These are phyloP conservation scores for Trifolium fragiferum DNA, from an alignment of 306 rosid species.

Conservation along the genomic window DNA sequence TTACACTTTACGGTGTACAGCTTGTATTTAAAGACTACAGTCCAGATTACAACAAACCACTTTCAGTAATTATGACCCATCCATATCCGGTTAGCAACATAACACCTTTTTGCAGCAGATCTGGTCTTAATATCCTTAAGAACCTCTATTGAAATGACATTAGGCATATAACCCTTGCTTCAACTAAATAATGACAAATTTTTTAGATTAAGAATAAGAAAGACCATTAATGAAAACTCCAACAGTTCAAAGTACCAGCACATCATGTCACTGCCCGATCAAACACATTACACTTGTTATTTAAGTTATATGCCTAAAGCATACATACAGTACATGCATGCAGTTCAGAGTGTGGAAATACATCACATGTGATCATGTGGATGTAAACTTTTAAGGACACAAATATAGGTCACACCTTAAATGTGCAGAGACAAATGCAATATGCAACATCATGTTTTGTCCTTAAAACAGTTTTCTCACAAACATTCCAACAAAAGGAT, in stretches of 20 bases:
- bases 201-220: background rate
- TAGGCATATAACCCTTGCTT: constrained; percentile 11
- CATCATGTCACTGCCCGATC: constrained; percentile 13
- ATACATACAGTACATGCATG: constrained; percentile 11
- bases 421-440: constrained; percentile 27
- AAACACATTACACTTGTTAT: constrained; percentile 6
- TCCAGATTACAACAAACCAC: too few species aligned
- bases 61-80: too few species aligned
- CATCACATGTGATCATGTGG: constrained; percentile 19
- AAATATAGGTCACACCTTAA: constrained; percentile 8
- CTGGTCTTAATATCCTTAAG: constrained; percentile 8
- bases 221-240: constrained; percentile 21
- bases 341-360: background rate
- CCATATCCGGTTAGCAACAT: background rate
- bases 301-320: constrained; percentile 17
- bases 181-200: background rate
- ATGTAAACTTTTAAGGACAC: constrained; percentile 6
- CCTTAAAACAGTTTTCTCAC: constrained; percentile 31
- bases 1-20: too few species aligned
- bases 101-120: constrained; percentile 6
- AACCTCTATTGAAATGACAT: constrained; percentile 2
- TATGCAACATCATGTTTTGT: constrained; percentile 36
- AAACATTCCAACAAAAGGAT: constrained; percentile 27
- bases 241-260: constrained; percentile 6
- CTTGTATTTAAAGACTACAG: too few species aligned